Conservation (phyloP, 2,329 filamentous ascomycete genomes). For the Penicillium verrucosum region DNA sequence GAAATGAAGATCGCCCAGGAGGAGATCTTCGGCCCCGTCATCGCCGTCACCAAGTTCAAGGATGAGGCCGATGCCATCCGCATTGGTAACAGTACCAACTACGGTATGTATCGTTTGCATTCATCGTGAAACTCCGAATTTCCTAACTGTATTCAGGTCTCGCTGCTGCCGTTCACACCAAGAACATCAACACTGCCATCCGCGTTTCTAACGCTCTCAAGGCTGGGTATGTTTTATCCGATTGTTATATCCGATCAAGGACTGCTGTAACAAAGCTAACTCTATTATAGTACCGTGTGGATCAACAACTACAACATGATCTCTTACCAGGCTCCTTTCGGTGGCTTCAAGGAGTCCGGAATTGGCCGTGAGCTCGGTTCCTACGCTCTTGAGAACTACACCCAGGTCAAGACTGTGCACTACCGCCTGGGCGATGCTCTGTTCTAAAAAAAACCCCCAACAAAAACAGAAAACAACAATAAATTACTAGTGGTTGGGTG, state of each 20-base stretch:
- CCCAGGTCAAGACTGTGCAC: constrained; percentile 49
- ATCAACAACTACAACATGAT: constrained; percentile 71
- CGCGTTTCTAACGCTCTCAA: constrained; percentile 68
- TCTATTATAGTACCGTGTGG: constrained; percentile 51
- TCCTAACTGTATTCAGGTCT: constrained; percentile 57
- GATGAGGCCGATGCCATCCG: constrained; percentile 68
- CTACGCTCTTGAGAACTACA: constrained; percentile 50
- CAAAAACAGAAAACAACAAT: too few species aligned
- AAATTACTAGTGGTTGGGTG: not conserved
- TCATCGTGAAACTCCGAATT: not conserved
- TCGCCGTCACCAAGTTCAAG: constrained; percentile 72
- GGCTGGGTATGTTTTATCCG: constrained; percentile 53
- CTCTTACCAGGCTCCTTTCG: constrained; percentile 43
- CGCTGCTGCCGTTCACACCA: constrained; percentile 74
- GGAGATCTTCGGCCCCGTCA: constrained; percentile 80
- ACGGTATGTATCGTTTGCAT: constrained; percentile 60
- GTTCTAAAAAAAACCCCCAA: constrained; percentile 33
- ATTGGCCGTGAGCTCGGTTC: constrained; percentile 43
- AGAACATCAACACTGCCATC: constrained; percentile 74
- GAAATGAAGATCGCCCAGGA: constrained; percentile 72
- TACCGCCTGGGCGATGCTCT: constrained; percentile 45
- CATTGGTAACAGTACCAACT: constrained; percentile 70
- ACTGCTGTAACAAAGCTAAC: constrained; percentile 10
- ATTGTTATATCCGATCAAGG: constrained; percentile 43
- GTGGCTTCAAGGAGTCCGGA: constrained; percentile 32